Evolutionary conservation across 1,139 yeast species (phyloP).

Genomic region (Chernovozyma aurita): DNA sequence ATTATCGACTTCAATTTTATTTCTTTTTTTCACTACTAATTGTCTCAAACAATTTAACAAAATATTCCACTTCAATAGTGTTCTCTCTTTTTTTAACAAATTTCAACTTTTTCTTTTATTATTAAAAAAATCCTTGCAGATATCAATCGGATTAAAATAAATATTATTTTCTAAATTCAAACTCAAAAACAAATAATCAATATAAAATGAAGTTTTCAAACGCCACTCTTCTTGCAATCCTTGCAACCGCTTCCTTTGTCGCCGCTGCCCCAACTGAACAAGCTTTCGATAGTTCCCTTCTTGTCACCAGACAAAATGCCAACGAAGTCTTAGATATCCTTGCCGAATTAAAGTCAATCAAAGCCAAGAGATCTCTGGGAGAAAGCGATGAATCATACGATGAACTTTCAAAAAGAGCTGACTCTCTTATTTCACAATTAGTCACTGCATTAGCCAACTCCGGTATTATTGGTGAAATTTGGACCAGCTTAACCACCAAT

Average conservation of each 20-base stretch:
- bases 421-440: slow-evolving; percentile 32
- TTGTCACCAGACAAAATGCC: slow-evolving; percentile 36
- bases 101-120: too few species aligned
- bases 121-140: too few species aligned
- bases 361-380: slow-evolving; percentile 32
- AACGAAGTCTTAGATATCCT: slow-evolving; percentile 32
- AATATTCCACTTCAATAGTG: too few species aligned
- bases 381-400: slow-evolving; percentile 24
- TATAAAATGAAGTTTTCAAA: slow-evolving; percentile 39
- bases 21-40: too few species aligned
- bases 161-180: too few species aligned
- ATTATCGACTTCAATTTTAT: too few species aligned
- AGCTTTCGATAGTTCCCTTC: slow-evolving; percentile 15
- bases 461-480: slow-evolving; percentile 37
- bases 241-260: slow-evolving; percentile 37
- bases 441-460: slow-evolving; percentile 35
- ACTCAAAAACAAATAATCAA: too few species aligned
- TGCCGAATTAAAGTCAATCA: slow-evolving; percentile 27
- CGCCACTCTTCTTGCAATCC: slow-evolving; percentile 39
- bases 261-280: slow-evolving; percentile 37
- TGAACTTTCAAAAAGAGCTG: slow-evolving; percentile 37
- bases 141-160: too few species aligned
- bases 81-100: too few species aligned
- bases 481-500: slow-evolving; percentile 33
- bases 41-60: too few species aligned